Evolutionary conservation across 2,329 filamentous ascomycete species (phyloP).

Genomic region (Hypocreales sp.): DNA sequence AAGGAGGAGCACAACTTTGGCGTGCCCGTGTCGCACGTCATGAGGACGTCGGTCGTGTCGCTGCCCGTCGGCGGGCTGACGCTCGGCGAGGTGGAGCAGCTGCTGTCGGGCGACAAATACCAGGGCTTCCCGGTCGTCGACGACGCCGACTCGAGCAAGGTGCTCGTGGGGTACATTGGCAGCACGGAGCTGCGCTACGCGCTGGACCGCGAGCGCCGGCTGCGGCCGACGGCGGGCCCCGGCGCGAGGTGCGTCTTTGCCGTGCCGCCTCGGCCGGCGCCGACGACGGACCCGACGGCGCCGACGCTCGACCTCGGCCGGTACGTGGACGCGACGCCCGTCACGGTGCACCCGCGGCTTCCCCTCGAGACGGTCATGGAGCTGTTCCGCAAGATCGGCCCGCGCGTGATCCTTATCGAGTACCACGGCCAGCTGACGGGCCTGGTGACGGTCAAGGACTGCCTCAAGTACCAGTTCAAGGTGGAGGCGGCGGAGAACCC

Average conservation of each 20-base stretch:
- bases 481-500: conserved; percentile 73
- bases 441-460: conserved; percentile 91
- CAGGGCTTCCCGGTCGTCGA: conserved; percentile 91
- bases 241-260: conserved; percentile 62
- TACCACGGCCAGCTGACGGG: conserved; percentile 72
- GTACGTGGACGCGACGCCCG: conserved; percentile 78
- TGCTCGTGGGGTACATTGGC: conserved; percentile 80
- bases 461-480: conserved; percentile 93
- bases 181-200: conserved; percentile 85
- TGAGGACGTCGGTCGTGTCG: conserved; percentile 62
- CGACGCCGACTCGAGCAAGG: conserved; percentile 49
- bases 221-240: conserved; percentile 44
- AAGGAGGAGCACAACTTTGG: conserved; percentile 97
- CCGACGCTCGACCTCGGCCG: conserved; percentile 60
- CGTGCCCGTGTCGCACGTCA: conserved; percentile 79
- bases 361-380: conserved; percentile 97
- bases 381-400: conserved; percentile 94
- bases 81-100: conserved; percentile 59
- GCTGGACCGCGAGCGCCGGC: conserved; percentile 61
- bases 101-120: conserved; percentile 65
- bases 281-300: conserved; percentile 35
- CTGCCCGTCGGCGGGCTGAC: conserved; percentile 62
- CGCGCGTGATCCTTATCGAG: conserved; percentile 83
- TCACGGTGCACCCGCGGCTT: conserved; percentile 80
- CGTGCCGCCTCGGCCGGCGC: conserved; percentile 28